Conservation (phyloP, 1,284 basidiomycete species). For the Termitomyces sp. region DNA sequence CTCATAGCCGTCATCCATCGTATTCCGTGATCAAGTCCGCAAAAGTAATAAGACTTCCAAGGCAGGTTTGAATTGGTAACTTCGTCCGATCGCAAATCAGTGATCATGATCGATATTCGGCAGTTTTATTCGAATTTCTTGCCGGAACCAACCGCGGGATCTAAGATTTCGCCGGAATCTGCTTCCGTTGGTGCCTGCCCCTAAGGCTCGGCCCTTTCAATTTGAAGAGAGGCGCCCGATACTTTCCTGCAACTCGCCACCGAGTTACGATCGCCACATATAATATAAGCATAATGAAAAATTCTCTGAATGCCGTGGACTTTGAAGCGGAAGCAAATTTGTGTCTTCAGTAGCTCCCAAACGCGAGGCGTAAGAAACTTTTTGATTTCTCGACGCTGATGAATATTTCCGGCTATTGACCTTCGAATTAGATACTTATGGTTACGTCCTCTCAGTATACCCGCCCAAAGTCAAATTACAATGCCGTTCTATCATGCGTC, state of each 20-base stretch:
- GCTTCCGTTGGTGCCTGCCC: constrained; percentile 25
- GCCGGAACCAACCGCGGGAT: constrained; percentile 17
- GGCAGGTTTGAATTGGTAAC: constrained; percentile 9
- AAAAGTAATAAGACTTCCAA: constrained; percentile 11
- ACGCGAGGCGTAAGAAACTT: too few relatives aligned
- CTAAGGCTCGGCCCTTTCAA: not conserved
- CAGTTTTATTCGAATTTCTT: constrained; percentile 16
- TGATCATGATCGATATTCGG: constrained; percentile 31
- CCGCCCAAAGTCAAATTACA: not conserved
- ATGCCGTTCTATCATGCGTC: not conserved
- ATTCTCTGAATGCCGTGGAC: not conserved
- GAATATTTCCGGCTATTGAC: not conserved
- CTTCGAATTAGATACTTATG: not conserved
- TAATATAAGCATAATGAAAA: not conserved
- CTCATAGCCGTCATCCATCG: not conserved
- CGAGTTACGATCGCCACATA: not conserved
- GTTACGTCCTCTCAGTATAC: not conserved
- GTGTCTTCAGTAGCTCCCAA: too few relatives aligned
- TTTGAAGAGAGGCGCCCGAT: constrained; percentile 1
- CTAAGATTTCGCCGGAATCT: constrained; percentile 13
- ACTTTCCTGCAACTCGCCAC: not conserved
- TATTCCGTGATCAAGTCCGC: constrained; percentile 5
- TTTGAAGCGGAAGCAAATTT: not conserved
- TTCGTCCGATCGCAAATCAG: constrained; percentile 23
- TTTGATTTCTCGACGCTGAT: not conserved